Base-by-base conservation (phyloP, 352 stramenopile genomes). In the Globisporangium perplexum region DNA sequence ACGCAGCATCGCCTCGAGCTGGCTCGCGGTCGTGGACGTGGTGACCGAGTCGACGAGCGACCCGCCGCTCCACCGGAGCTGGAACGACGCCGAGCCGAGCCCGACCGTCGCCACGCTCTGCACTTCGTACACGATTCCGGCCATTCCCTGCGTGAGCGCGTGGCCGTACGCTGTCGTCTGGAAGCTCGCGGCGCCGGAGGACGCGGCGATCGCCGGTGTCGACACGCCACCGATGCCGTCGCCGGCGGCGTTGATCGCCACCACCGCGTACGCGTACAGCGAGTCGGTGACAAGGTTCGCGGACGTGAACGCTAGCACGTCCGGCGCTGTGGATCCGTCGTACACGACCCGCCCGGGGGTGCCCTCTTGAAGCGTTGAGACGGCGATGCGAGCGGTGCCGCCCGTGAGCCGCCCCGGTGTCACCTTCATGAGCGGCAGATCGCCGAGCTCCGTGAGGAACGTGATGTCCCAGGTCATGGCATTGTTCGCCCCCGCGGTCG, bases 61-160 rank as follows among this genome's bases (percentile, higher is more conserved):
- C 1, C 65, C 56, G 4, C 53, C 57, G 26, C 65, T 64, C 65
- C 76, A 86, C 4, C 53, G 61, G 14, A 95, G 47, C 8, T 67
- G 78, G 52, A 95, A 90, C 6, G 59, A 62, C 6, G 54, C 81
- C 0, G 65, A 20, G 0, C 46, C 67, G 1, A 86, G 44, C 7
- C 49, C 57, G 10, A 22, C 73, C 0, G 87, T 88, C 22, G 63
- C 77, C 15, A 98, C 70, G 17, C 77, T 95, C 70, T 99, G 96
- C 33, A 97, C 89, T 71, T 98, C 96, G 52, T 96, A 96, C 23
- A 99, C 91, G 31, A 96, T 77, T 4, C 95, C 94, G 14, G 94
- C 86, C 66, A 98, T 98, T 18, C 96, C 96, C 48, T 86, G 78
- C 1, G 56, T 50, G 22, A 98, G 65, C 3, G 92, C 76, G 35